Percentiles rank a stretch among this genome's conserved stretches.
Conservation (phyloP, 129 eudicot genomes). For the Solidago caesia region DNA sequence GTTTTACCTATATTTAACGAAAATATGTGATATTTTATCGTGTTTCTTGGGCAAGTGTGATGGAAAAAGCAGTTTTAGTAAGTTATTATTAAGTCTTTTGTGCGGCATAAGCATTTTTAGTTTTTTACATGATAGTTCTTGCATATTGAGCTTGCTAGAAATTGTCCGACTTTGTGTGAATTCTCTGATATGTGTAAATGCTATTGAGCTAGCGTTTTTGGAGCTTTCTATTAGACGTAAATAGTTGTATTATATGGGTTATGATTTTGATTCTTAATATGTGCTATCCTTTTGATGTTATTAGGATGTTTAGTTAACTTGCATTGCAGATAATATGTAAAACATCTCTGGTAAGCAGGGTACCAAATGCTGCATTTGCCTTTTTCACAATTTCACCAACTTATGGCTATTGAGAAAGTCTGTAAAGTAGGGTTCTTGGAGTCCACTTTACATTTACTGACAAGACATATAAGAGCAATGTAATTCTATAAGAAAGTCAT, state of each 20-base stretch:
- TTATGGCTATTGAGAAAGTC: constrained; percentile 7
- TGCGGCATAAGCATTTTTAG: background rate
- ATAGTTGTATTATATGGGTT: constrained; percentile 1
- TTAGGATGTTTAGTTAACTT: no score
- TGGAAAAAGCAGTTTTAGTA: constrained; percentile 15
- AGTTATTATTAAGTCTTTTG: constrained; percentile 13
- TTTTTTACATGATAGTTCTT: constrained; percentile 10
- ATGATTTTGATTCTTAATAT: constrained; percentile 10
- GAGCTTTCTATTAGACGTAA: constrained; percentile 19
- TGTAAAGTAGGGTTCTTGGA: background rate
- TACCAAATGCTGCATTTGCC: background rate
- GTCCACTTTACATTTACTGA: constrained; percentile 6
- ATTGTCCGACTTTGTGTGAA: background rate
- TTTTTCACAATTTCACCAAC: background rate
- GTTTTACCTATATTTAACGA: background rate
- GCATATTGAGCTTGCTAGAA: constrained; percentile 3
- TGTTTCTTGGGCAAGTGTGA: background rate
- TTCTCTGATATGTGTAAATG: background rate
- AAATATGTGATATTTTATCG: background rate
- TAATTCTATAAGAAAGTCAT: background rate
- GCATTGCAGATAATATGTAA: no score
- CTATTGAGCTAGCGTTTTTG: background rate
- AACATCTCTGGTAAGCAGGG: no score
- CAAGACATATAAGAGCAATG: background rate
- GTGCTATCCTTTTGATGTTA: constrained; percentile 1